Evolutionary conservation across 805 yeast species (phyloP).

Genomic region (Alloascoidea hylecoeti): DNA sequence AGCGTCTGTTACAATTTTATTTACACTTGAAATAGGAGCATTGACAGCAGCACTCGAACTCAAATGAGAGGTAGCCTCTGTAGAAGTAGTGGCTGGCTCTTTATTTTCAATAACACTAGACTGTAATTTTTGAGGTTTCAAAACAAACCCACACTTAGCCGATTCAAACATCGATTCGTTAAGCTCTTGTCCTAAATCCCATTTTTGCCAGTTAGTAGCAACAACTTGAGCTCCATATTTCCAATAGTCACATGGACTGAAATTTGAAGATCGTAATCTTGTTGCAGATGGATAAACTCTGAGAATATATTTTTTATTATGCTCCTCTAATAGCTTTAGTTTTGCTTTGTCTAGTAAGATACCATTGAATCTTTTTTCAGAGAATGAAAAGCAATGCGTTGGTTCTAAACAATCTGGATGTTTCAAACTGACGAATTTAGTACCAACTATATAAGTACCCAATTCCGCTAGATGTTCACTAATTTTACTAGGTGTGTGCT

Average conservation of each 20-base stretch:
- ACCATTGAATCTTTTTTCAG: slow-evolving; percentile 52
- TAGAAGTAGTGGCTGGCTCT: too few species aligned
- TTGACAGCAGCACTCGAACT: too few species aligned
- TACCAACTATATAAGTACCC: slow-evolving; percentile 64
- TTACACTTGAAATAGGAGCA: too few species aligned
- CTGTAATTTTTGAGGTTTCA: slow-evolving; percentile 61
- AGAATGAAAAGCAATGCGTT: slow-evolving; percentile 79
- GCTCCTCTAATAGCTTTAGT: slow-evolving; percentile 47
- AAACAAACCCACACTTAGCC: slow-evolving; percentile 55
- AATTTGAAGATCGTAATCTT: slow-evolving; percentile 67
- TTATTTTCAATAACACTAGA: too few species aligned
- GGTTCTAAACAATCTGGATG: slow-evolving; percentile 70
- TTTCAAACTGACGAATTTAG: slow-evolving; percentile 69
- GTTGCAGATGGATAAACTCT: slow-evolving; percentile 79
- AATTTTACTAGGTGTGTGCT: slow-evolving; percentile 14
- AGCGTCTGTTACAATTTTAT: too few species aligned
- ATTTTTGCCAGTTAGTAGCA: slow-evolving; percentile 94
- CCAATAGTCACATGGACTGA: slow-evolving; percentile 75
- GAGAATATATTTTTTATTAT: slow-evolving; percentile 63
- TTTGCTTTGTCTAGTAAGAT: slow-evolving; percentile 52
- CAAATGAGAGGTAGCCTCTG: too few species aligned
- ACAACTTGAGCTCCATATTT: slow-evolving; percentile 82
- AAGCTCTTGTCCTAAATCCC: slow-evolving; percentile 78
- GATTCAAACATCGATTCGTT: slow-evolving; percentile 73
- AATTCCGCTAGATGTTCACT: slow-evolving; percentile 33